A percentile compares a stretch with the other conserved stretches of the same genome.
Conservation (phyloP, 2,329 filamentous ascomycete species). For the Fusarium tricinctum region DNA sequence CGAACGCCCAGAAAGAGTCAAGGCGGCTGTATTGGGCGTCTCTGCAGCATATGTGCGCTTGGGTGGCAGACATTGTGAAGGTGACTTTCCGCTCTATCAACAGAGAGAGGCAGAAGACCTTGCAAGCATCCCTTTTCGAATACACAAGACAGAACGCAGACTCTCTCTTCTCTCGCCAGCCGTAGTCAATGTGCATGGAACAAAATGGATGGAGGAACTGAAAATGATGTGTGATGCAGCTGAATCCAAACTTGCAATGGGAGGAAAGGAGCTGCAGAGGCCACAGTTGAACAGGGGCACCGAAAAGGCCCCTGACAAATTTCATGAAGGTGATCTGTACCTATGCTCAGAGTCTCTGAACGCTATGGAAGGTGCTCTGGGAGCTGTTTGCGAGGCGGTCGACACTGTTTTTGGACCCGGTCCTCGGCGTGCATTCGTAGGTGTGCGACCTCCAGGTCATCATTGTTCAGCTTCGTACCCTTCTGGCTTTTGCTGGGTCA, state of each 20-base stretch:
- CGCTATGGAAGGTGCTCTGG: conserved; percentile 91
- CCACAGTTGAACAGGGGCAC: conserved; percentile 71
- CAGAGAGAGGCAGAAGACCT: conserved; percentile 67
- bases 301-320: conserved; percentile 64
- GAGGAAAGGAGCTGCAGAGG: conserved; percentile 82
- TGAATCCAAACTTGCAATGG: conserved; percentile 80
- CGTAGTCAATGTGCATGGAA: conserved; percentile 92
- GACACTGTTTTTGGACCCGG: conserved; percentile 81
- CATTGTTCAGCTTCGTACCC: conserved; percentile 92
- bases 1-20: conserved; percentile 91
- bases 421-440: conserved; percentile 87
- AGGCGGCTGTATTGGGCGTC: conserved; percentile 84
- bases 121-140: conserved; percentile 81
- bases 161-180: conserved; percentile 79
- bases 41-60: conserved; percentile 92
- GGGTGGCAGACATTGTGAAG: conserved; percentile 82
- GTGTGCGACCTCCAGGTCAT: conserved; percentile 92
- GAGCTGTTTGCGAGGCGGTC: conserved; percentile 93
- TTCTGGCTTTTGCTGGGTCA: conserved; percentile 98
- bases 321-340: conserved; percentile 93
- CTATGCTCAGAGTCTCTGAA: conserved; percentile 87
- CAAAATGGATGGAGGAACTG: conserved; percentile 93
- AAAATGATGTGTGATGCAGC: conserved; percentile 86
- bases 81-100: conserved; percentile 76
- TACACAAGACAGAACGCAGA: conserved; percentile 81